phyloP scores from a whole-genome alignment of 179 eudicot species.

The Vitellaria paradoxa region DNA sequence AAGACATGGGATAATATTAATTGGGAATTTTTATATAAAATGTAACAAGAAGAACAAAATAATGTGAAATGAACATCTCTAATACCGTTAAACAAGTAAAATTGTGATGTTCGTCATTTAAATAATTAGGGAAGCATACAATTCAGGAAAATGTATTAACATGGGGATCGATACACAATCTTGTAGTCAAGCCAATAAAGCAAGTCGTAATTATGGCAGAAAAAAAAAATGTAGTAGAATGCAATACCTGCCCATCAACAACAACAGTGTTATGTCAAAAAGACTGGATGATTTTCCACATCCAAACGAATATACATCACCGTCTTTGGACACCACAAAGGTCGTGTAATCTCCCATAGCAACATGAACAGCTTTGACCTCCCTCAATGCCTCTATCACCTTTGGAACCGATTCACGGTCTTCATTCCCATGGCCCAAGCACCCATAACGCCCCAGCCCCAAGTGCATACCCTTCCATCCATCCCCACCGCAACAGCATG shows the following conservation, averaged over 20 bases:
- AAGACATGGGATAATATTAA: no score
- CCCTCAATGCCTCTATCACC: conserved; percentile 67
- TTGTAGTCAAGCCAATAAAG: neutral
- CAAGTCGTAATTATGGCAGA: neutral
- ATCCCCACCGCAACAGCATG: conserved; percentile 94
- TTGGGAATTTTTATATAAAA: no score
- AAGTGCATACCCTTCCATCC: conserved; percentile 95
- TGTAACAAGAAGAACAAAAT: no score
- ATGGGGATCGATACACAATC: neutral
- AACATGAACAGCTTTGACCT: conserved; percentile 83
- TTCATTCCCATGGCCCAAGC: conserved; percentile 88
- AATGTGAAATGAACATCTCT: no score
- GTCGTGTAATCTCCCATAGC: conserved; percentile 96
- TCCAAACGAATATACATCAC: conserved; percentile 88
- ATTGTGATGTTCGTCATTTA: no score
- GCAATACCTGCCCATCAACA: conserved; percentile 60
- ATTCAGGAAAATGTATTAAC: neutral
- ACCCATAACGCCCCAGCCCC: conserved; percentile 99
- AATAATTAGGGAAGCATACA: neutral
- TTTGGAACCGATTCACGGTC: conserved; percentile 85
- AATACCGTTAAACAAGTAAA: no score
- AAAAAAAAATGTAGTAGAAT: neutral
- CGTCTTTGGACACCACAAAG: conserved; percentile 72
- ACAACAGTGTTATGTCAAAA: conserved; percentile 60
- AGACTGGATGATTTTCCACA: conserved; percentile 95